A percentile compares a stretch with the other conserved stretches of the same genome.
Conservation (phyloP, 2,329 filamentous ascomycete species). For the Cladosporium sp. region DNA sequence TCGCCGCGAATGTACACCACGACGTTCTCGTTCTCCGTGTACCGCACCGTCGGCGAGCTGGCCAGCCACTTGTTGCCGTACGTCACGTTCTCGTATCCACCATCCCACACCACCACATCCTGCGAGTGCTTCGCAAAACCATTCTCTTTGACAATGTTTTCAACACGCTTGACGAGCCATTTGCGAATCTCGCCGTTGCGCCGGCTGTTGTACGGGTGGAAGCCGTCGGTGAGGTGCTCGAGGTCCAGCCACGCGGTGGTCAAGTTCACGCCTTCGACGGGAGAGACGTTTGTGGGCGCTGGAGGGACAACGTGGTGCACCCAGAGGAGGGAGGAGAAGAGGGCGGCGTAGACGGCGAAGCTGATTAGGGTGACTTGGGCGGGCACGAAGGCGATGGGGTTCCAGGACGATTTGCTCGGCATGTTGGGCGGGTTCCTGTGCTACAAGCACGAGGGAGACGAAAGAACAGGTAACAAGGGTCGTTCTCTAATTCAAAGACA, state of each 20-base stretch:
- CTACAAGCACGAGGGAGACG: background rate
- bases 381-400: slow-evolving; percentile 71
- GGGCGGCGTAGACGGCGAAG: slow-evolving; percentile 71
- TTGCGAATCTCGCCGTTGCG: slow-evolving; percentile 77
- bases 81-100: slow-evolving; percentile 64
- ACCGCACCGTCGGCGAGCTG: slow-evolving; percentile 50
- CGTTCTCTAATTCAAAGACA: background rate
- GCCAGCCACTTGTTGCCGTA: slow-evolving; percentile 37
- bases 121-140: slow-evolving; percentile 25
- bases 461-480: background rate
- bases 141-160: slow-evolving; percentile 67
- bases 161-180: slow-evolving; percentile 72
- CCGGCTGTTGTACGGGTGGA: slow-evolving; percentile 86
- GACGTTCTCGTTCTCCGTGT: slow-evolving; percentile 91
- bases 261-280: slow-evolving; percentile 69
- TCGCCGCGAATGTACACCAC: slow-evolving; percentile 88
- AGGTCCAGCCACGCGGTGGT: slow-evolving; percentile 86
- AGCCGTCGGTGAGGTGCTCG: slow-evolving; percentile 68
- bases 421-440: slow-evolving; percentile 9
- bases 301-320: slow-evolving; percentile 66
- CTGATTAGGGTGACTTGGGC: slow-evolving; percentile 80
- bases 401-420: slow-evolving; percentile 28
- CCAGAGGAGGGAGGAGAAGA: slow-evolving; percentile 71
- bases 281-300: slow-evolving; percentile 60
- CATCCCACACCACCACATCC: slow-evolving; percentile 17